A percentile compares a stretch with the other conserved stretches of the same genome.
Evolutionary conservation across 805 yeast genomes (phyloP).

Genomic region (Teunomyces atbi): DNA sequence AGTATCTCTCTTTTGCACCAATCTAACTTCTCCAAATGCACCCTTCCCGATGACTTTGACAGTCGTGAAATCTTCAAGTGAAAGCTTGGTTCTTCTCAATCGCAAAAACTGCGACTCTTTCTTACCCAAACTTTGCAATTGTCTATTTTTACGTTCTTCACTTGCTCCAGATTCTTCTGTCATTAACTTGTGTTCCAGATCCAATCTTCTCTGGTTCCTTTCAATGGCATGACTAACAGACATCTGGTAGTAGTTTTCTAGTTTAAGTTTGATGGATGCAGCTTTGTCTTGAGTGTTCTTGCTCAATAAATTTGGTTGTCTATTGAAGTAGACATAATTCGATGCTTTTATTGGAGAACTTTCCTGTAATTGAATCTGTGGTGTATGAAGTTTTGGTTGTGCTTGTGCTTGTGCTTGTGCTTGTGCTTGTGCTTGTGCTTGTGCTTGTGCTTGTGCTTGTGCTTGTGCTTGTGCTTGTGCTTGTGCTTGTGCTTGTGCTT

Average conservation of each 20-base stretch:
- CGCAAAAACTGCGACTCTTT: slow-evolving; percentile 86
- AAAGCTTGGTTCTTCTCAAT: slow-evolving; percentile 76
- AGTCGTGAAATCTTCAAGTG: slow-evolving; percentile 81
- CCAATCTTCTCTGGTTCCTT: slow-evolving; percentile 87
- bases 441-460: slow-evolving; percentile 6
- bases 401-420: slow-evolving; percentile 10
- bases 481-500: slow-evolving; percentile 11
- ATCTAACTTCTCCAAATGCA: slow-evolving; percentile 94
- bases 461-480: slow-evolving; percentile 13
- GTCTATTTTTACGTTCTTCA: slow-evolving; percentile 83
- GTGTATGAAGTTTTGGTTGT: slow-evolving; percentile 13
- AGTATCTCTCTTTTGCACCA: slow-evolving; percentile 89
- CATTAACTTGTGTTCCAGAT: slow-evolving; percentile 70
- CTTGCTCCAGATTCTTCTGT: slow-evolving; percentile 64
- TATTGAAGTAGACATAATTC: slow-evolving; percentile 69
- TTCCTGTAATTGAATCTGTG: slow-evolving; percentile 8
- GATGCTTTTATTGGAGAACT: slow-evolving; percentile 10
- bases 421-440: slow-evolving; percentile 2
- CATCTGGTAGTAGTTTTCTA: slow-evolving; percentile 83
- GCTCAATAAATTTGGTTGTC: slow-evolving; percentile 79
- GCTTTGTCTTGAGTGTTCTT: slow-evolving; percentile 78
- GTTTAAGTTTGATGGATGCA: slow-evolving; percentile 73
- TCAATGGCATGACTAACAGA: slow-evolving; percentile 92
- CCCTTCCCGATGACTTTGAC: slow-evolving; percentile 94
- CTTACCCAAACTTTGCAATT: slow-evolving; percentile 76